These are phyloP conservation scores for Gossypium gossypioides DNA, from an alignment of 441 rosid species.

Conservation along the genomic window DNA sequence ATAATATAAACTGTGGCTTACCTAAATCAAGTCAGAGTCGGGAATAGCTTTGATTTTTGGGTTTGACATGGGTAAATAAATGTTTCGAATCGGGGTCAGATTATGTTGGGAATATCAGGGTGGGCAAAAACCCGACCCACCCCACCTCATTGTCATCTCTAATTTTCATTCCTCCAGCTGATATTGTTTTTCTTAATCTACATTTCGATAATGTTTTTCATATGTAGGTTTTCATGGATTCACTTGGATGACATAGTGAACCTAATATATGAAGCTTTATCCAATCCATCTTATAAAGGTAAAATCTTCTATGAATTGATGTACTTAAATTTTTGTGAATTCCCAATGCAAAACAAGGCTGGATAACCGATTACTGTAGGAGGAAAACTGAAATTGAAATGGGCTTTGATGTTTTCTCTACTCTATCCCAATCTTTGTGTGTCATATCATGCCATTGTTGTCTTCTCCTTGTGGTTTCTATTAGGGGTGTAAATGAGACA, in stretches of 20 bases:
- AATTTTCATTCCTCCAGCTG: not conserved
- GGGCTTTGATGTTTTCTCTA: not conserved
- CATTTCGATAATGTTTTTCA: not conserved
- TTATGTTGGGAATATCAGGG: too few species aligned
- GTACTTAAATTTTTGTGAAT: not conserved
- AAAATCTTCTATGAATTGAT: constrained; percentile 1
- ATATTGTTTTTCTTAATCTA: not conserved
- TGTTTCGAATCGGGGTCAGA: too few species aligned
- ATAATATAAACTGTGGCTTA: too few species aligned
- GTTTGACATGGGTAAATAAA: too few species aligned
- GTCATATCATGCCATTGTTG: not conserved
- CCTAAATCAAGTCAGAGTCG: too few species aligned
- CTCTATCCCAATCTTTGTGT: not conserved
- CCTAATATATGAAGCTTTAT: constrained; percentile 67
- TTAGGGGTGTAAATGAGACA: too few species aligned
- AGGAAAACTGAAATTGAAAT: not conserved
- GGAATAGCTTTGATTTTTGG: too few species aligned
- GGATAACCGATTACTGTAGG: not conserved
- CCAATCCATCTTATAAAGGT: constrained; percentile 80
- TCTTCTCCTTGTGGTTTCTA: not conserved
- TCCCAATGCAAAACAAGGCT: not conserved
- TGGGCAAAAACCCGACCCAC: too few species aligned
- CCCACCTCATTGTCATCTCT: too few species aligned
- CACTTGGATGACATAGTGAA: constrained; percentile 84
- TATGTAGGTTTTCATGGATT: constrained; percentile 86